Evolutionary conservation across 257 asterid genomes (phyloP).

Genomic region (Solanum chilense): DNA sequence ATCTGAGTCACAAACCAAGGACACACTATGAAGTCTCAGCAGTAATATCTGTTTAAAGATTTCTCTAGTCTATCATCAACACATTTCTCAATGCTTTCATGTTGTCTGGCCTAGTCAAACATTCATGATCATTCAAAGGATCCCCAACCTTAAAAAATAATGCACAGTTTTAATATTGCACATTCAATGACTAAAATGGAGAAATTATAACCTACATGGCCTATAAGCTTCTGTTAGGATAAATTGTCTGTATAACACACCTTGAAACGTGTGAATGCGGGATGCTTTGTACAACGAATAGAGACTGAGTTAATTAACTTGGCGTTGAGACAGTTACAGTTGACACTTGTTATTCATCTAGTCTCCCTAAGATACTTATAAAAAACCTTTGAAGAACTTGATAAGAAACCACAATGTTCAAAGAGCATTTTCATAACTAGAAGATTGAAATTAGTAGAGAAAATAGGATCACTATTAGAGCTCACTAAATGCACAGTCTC

Average conservation of each 20-base stretch:
- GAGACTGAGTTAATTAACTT: not conserved
- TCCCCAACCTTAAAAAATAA: constrained; percentile 61
- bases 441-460: no score
- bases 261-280: not conserved
- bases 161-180: not conserved
- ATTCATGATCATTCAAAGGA: constrained; percentile 55
- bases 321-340: no score
- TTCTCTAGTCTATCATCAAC: constrained; percentile 26
- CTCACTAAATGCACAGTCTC: no score
- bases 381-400: no score
- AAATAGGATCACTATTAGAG: no score
- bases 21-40: no score
- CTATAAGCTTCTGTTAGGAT: not conserved
- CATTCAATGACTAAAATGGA: not conserved
- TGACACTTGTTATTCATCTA: no score
- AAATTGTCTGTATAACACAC: not conserved
- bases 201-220: not conserved
- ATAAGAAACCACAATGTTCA: no score
- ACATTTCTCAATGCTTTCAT: constrained; percentile 57
- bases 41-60: no score
- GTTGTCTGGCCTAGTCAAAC: constrained; percentile 77
- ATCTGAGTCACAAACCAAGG: no score
- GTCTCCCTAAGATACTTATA: no score
- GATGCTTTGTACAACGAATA: not conserved
- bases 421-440: no score